Conservation (phyloP, 805 yeast genomes). For the Hanseniaspora occidentalis region DNA sequence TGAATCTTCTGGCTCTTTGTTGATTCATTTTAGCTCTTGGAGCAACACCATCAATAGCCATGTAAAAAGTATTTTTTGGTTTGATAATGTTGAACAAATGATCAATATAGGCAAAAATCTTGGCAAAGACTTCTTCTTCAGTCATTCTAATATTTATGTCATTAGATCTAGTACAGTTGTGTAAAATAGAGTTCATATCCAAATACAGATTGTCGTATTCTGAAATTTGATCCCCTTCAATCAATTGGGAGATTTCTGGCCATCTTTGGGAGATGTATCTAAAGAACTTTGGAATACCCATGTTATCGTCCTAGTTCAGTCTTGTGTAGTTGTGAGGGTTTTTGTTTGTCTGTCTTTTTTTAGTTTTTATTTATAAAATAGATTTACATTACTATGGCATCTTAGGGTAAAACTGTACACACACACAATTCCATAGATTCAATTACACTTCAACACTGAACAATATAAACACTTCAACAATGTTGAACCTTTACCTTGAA, state of each 20-base stretch:
- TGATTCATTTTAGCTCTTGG: conserved; percentile 98
- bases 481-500: too few species aligned
- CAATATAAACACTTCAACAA: too few species aligned
- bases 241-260: conserved; percentile 86
- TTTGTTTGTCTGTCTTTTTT: background rate
- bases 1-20: conserved; percentile 89
- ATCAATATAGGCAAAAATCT: conserved; percentile 90
- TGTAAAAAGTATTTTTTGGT: conserved; percentile 77
- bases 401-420: too few species aligned
- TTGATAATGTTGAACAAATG: conserved; percentile 79
- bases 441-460: too few species aligned
- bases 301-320: conserved; percentile 10
- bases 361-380: too few species aligned
- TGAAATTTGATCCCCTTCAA: conserved; percentile 72
- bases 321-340: background rate
- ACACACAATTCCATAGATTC: too few species aligned
- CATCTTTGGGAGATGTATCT: conserved; percentile 97
- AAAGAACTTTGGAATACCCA: conserved; percentile 95
- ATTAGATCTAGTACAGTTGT: conserved; percentile 83
- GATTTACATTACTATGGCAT: too few species aligned
- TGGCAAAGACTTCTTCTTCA: conserved; percentile 84
- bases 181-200: conserved; percentile 96
- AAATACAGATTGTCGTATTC: conserved; percentile 90
- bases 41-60: conserved; percentile 99
- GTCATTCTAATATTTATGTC: conserved; percentile 53